Base-by-base conservation (phyloP, 2,329 filamentous ascomycete species). In the Geosmithia putterillii region DNA sequence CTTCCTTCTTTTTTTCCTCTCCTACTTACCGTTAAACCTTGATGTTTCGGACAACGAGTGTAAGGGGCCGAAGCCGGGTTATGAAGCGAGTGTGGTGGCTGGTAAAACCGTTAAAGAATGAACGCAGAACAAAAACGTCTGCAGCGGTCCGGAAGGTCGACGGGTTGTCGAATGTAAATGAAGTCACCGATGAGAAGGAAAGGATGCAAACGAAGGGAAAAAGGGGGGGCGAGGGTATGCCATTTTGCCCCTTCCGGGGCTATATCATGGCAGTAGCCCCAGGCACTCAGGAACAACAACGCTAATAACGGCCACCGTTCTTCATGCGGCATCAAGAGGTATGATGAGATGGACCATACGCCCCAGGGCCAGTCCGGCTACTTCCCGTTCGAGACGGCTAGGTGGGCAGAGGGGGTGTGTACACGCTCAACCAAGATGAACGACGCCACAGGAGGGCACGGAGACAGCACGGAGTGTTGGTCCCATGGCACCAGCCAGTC, bases 181-280 rank as follows among this genome's bases (percentile, higher is more conserved):
- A 4, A 7, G 10, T 12, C 5, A 12, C 4, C 5, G 28, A n/a
- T 38, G 28, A n/a, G 28, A 65, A 64, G 44, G 62, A 65, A 61
- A 54, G 59, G 58, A 63, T 60, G 58, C 57, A 63, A 59, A 62
- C 57, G 45, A 52, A 54, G 53, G 50, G 59, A n/a, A n/a, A n/a
- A n/a, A n/a, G 23, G 28, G 28, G 28, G 28, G 28, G 28, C 6
- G 28, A 32, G 28, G 28, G 28, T 32, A 12, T 32, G 28, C 6
- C 10, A 32, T 32, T 32, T 32, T 32, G 28, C 28, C 28, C 15
- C 28, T 32, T 32, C 28, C 28, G 28, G 28, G 28, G 28, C 28
- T 3, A 32, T 32, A 14, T 12, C 28, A 32, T 14, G 28, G 28
- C 28, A 32, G 10, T 14, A 14, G 28, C 10, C 28, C 5, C 4